phyloP scores from a whole-genome alignment of 148 eudicot species.

The Rhododendron henanense region DNA sequence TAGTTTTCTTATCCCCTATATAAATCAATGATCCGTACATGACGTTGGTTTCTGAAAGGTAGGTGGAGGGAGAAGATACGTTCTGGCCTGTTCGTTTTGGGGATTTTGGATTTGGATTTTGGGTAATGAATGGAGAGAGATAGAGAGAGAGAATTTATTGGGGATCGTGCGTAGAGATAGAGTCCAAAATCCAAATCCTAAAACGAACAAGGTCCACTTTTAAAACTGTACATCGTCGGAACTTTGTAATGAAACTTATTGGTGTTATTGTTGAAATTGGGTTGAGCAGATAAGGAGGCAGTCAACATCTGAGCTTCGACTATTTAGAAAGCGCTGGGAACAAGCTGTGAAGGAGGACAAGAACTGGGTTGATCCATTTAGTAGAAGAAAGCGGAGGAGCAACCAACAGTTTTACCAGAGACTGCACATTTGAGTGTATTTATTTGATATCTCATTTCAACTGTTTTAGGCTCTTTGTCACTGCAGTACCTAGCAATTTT shows the following conservation, averaged over 20 bases:
- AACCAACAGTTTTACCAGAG: neutral
- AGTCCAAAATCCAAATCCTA: no score
- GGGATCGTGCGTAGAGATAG: no score
- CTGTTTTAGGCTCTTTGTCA: neutral
- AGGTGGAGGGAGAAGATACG: neutral
- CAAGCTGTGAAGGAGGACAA: constrained; percentile 55
- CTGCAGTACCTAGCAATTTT: neutral
- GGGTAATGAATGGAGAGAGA: no score
- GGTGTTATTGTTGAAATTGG: neutral
- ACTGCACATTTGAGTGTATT: constrained; percentile 1
- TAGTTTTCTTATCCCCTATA: neutral
- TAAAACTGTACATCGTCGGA: no score
- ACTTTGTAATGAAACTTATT: neutral
- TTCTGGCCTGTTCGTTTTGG: no score
- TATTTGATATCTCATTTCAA: neutral
- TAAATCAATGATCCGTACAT: neutral
- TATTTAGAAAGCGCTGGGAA: constrained; percentile 60
- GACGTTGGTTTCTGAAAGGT: neutral
- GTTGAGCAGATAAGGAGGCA: constrained; percentile 53
- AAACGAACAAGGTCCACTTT: no score
- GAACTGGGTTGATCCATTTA: constrained; percentile 59
- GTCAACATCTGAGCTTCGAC: constrained; percentile 51
- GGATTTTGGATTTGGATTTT: no score
- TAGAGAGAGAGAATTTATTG: no score
- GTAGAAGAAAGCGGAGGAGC: constrained; percentile 12